Percentiles rank a stretch among this genome's conserved stretches.
phyloP scores from a whole-genome alignment of 805 yeast genomes.

The Yarrowia sp. region DNA sequence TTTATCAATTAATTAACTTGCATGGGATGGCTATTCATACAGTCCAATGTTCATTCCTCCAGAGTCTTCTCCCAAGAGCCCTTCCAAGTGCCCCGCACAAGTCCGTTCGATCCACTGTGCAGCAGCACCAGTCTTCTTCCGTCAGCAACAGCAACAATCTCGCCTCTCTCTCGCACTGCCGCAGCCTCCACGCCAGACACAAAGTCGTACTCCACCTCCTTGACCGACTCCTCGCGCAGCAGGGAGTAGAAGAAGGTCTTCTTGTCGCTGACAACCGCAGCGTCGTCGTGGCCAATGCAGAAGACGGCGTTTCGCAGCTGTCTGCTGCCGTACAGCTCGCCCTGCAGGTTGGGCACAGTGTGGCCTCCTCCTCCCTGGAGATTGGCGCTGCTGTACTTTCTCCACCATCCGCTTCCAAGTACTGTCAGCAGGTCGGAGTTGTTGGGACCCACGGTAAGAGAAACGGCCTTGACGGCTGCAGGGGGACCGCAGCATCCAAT shows the following conservation, averaged over 20 bases:
- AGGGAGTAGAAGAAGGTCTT: not conserved
- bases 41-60: too few species aligned
- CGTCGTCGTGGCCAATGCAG: not conserved
- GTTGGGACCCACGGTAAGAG: constrained; percentile 33
- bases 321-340: constrained; percentile 19
- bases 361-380: constrained; percentile 42
- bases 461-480: not conserved
- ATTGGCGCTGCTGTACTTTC: constrained; percentile 34
- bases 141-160: not conserved
- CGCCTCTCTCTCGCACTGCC: not conserved
- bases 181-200: constrained; percentile 12
- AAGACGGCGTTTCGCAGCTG: not conserved
- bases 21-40: not conserved
- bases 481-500: constrained; percentile 9
- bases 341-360: constrained; percentile 34
- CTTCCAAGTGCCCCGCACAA: not conserved
- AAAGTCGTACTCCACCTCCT: not conserved
- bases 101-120: not conserved
- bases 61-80: not conserved
- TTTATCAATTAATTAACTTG: not conserved
- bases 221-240: not conserved
- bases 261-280: not conserved
- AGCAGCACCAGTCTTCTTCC: not conserved
- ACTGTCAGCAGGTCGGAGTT: constrained; percentile 36
- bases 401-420: constrained; percentile 42